Base-by-base conservation (phyloP, 1,139 yeast genomes). In the Sugiyamaella japonica region DNA sequence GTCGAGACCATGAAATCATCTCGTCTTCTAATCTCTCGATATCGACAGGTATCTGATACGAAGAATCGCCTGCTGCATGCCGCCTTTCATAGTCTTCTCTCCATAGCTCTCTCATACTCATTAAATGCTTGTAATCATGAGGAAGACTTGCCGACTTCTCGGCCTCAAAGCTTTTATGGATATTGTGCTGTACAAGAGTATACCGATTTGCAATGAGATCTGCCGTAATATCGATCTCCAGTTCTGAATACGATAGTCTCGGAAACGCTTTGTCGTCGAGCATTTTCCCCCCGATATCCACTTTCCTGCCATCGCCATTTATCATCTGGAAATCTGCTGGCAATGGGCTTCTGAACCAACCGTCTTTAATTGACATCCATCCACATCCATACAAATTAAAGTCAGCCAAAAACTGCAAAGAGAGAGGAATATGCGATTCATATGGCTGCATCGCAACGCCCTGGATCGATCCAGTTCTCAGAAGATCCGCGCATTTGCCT, bases 311-410 rank as follows among this genome's bases (percentile, higher is more conserved):
- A 32, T 45, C 37, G 25, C 36, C 43, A 9, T 51, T 49, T 32
- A 58, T 43, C 13, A 57, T 31, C 10, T 48, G 52, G 28, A 50
- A 50, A 29, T 41, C 55, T 7, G 49, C 52, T 1, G 61, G 60
- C 6, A 60, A 31, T 10, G 63, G 57, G 1, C 39, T 43, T 17
- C 69, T 53, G 37, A 60, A 59, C 25, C 43, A 54, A 0, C 59
- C 60, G 31, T 56, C 58, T 2, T 59, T 58, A 56, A 79, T 53
- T 20, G 76, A 73, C 37, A 93, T 59, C 90, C 95, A 86, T 5
- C 86, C 85, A 69, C 97, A 89, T 0, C 97, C 95, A 68, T 79
- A 89, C 38, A 91, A 71, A 65, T 91, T 91, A 70, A 79, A 89
- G 66, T 95, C 99, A 0, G 89, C 76, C 40, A 89, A 70, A 66